Conservation (phyloP, 805 yeast species). For the Vanderwaltozyma tropicalis region DNA sequence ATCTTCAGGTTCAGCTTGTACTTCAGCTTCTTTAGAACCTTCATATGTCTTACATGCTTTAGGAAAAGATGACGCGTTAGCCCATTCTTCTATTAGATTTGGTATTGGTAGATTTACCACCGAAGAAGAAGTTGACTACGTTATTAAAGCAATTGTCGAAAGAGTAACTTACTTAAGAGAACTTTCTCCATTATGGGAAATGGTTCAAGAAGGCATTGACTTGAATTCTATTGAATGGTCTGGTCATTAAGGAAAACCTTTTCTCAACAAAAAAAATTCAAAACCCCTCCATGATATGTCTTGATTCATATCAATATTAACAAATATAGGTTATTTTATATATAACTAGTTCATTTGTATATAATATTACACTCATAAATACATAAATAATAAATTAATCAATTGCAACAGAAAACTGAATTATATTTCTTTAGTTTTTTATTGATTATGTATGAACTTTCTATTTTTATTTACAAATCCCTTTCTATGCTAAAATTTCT, state of each 20-base stretch:
- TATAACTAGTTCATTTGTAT: not conserved
- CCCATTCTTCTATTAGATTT: slow-evolving; percentile 95
- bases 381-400: no score
- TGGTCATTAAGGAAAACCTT: slow-evolving; percentile 58
- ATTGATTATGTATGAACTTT: no score
- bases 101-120: slow-evolving; percentile 97
- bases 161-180: slow-evolving; percentile 88
- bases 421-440: no score
- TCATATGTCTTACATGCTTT: slow-evolving; percentile 92
- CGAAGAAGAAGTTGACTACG: slow-evolving; percentile 91
- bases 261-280: no score
- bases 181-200: slow-evolving; percentile 94
- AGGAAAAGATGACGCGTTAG: slow-evolving; percentile 96
- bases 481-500: not conserved
- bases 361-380: not conserved
- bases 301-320: no score
- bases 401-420: no score
- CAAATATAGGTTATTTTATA: no score
- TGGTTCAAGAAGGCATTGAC: slow-evolving; percentile 98
- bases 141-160: slow-evolving; percentile 74
- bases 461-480: not conserved
- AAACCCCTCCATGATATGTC: no score
- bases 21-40: slow-evolving; percentile 96
- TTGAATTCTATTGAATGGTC: slow-evolving; percentile 93
- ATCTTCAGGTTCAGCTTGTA: slow-evolving; percentile 96